These are phyloP conservation scores for Pleurotus cornucopiae DNA, from an alignment of 768 basidiomycete genomes.

Conservation along the genomic window DNA sequence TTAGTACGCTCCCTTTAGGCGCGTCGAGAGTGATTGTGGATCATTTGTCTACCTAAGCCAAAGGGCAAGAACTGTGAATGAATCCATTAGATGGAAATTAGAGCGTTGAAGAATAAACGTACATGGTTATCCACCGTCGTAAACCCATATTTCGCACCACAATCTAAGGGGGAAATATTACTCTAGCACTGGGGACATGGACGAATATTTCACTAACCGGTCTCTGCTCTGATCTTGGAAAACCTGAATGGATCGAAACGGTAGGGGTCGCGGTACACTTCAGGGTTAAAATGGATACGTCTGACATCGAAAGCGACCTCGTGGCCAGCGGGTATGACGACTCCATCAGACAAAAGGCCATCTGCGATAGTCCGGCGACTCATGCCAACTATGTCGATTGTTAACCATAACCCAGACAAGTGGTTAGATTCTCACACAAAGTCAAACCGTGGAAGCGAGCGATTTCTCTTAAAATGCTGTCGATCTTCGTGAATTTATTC, in stretches of 20 bases:
- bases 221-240: constrained; percentile 10
- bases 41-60: neutral
- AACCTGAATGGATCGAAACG: constrained; percentile 17
- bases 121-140: constrained; percentile 8
- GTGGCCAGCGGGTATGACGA: constrained; percentile 12
- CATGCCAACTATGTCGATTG: constrained; percentile 12
- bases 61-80: constrained; percentile 3
- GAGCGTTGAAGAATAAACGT: neutral
- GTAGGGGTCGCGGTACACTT: constrained; percentile 10
- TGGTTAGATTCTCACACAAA: neutral
- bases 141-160: constrained; percentile 4
- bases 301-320: constrained; percentile 12
- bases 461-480: constrained; percentile 16
- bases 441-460: constrained; percentile 14
- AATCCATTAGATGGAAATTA: neutral
- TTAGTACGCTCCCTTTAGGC: no score
- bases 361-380: constrained; percentile 11
- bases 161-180: neutral
- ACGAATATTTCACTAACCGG: neutral
- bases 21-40: no score
- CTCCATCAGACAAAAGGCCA: constrained; percentile 11
- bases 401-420: neutral
- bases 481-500: constrained; percentile 12
- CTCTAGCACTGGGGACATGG: neutral
- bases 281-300: constrained; percentile 12